A percentile compares a stretch with the other conserved stretches of the same genome.
Conservation (phyloP, 1,284 basidiomycete genomes). For the Tranzscheliella williamsii region DNA sequence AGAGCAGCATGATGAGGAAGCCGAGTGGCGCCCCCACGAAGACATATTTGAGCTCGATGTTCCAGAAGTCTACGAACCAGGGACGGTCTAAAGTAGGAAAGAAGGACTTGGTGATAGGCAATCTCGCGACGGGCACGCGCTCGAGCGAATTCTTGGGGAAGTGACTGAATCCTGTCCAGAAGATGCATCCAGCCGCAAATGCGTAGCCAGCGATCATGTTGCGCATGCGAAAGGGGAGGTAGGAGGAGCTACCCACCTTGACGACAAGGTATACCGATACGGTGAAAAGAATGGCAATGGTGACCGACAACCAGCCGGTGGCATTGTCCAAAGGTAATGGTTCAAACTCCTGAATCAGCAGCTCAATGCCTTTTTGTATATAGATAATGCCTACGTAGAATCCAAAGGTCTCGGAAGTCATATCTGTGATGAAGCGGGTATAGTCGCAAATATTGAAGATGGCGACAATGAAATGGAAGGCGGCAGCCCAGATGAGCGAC, state of each 20-base stretch:
- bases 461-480: conserved; percentile 86
- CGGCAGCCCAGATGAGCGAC: conserved; percentile 91
- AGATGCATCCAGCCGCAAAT: conserved; percentile 61
- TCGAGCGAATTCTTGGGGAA: conserved; percentile 54
- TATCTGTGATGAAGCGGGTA: conserved; percentile 65
- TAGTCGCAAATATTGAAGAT: conserved; percentile 69
- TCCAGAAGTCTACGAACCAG: conserved; percentile 91
- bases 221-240: conserved; percentile 60
- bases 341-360: conserved; percentile 61
- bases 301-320: conserved; percentile 63
- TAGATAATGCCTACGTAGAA: conserved; percentile 65
- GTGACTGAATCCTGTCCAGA: conserved; percentile 63
- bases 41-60: conserved; percentile 85
- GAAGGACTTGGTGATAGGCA: conserved; percentile 58
- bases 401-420: conserved; percentile 92
- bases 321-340: conserved; percentile 52
- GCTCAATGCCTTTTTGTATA: conserved; percentile 63
- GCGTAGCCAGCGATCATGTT: conserved; percentile 61
- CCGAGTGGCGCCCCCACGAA: conserved; percentile 73
- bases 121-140: conserved; percentile 46
- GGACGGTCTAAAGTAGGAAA: conserved; percentile 71
- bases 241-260: conserved; percentile 47
- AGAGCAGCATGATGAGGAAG: conserved; percentile 61
- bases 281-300: conserved; percentile 63
- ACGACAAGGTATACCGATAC: conserved; percentile 61